Evolutionary conservation across 371 early-diverging fungal genomes (phyloP).

Genomic region (Quaeritorhiza haematococci): DNA sequence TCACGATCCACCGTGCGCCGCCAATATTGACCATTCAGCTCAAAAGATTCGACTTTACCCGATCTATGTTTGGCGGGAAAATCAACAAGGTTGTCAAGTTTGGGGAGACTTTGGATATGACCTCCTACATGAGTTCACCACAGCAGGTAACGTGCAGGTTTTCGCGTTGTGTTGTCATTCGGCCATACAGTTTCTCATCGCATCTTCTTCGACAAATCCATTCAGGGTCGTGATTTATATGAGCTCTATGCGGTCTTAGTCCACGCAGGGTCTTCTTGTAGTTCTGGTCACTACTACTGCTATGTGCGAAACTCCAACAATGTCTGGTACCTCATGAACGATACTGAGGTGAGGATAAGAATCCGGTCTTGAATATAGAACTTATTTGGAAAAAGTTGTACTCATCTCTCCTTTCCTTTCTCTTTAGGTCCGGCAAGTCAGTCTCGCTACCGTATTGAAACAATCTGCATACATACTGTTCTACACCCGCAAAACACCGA

Average conservation of each 20-base stretch:
- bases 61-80: constrained; percentile 52
- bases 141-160: no score
- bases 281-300: constrained; percentile 78
- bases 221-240: constrained; percentile 46
- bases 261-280: constrained; percentile 67
- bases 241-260: constrained; percentile 71
- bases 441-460: constrained; percentile 56
- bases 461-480: constrained; percentile 84
- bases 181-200: no score
- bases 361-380: background rate
- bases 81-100: constrained; percentile 49
- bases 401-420: background rate
- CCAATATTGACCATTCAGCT: constrained; percentile 66
- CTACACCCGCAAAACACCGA: constrained; percentile 45
- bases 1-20: constrained; percentile 69
- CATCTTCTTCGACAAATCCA: no score
- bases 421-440: constrained; percentile 49
- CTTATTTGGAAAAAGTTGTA: background rate
- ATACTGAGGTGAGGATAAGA: constrained; percentile 59
- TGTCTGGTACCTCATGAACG: constrained; percentile 66
- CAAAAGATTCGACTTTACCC: constrained; percentile 61
- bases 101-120: constrained; percentile 30
- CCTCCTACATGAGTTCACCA: constrained; percentile 34
- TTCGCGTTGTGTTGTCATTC: no score
- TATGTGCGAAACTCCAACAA: constrained; percentile 16